Base-by-base conservation (phyloP, 495 filamentous ascomycete species). In the Aspergillus wentii region DNA sequence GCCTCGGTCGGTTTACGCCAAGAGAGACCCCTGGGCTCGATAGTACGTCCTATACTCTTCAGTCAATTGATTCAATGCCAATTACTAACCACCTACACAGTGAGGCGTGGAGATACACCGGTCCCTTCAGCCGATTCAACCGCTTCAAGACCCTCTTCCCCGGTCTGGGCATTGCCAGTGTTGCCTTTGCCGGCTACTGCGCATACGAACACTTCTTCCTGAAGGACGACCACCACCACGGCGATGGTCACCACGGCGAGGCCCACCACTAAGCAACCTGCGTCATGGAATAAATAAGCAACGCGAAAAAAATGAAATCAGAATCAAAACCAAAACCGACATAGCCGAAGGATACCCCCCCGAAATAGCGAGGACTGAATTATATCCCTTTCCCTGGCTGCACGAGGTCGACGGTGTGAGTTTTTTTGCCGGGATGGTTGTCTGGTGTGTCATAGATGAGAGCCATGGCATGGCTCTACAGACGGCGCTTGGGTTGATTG, bases 21-120 rank as follows among this genome's bases (percentile, higher is more conserved):
- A 69, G 59, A 81, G 84, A 56, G 94, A 97, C 60, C 92, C 92
- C 27, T 98, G 92, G 92, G 79, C 76, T 58, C 68, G 82, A 71
- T 51, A 69, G 90, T 94, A 64, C 31, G 72, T 54, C 38, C 28
- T 35, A 11, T n/a, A n/a, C n/a, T n/a, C n/a, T n/a, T n/a, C n/a
- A n/a, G n/a, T n/a, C n/a, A n/a, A n/a, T n/a, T n/a, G n/a, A n/a
- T n/a, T n/a, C n/a, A n/a, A n/a, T n/a, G n/a, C n/a, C n/a, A n/a
- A n/a, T n/a, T n/a, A n/a, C 15, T 27, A 23, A 26, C 15, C 39
- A 26, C 15, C 39, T 38, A 17, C 32, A 16, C 60, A 98, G 92
- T 44, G 92, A 98, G 66, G 71, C 84, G 57, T 98, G 92, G 92
- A 80, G 92, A 52, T 96, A 94, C 70, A 79, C 79, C 32, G 94